Evolutionary conservation across 306 rosid genomes (phyloP).

Genomic region (Elaeagnus macrophylla): DNA sequence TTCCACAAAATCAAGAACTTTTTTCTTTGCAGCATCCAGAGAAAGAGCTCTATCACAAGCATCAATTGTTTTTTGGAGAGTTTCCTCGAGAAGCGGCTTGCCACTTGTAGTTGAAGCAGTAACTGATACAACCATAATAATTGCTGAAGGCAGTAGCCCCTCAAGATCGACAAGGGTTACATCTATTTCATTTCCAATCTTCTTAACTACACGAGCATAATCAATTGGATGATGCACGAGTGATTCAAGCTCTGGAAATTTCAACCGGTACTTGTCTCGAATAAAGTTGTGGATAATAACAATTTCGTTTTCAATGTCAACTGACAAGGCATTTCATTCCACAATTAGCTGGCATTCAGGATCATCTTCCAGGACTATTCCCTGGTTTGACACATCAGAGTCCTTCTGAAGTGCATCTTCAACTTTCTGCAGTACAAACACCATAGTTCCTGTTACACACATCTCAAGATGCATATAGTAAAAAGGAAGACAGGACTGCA

Average conservation of each 20-base stretch:
- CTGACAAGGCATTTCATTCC: conserved; percentile 82
- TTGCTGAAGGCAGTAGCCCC: conserved; percentile 90
- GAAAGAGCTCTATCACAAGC: conserved; percentile 95
- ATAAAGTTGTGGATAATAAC: conserved; percentile 81
- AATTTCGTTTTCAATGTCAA: conserved; percentile 94
- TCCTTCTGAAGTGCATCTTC: conserved; percentile 67
- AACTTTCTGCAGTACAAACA: conserved; percentile 64
- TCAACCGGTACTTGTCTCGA: conserved; percentile 85
- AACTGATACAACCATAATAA: conserved; percentile 93
- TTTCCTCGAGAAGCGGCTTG: conserved; percentile 89
- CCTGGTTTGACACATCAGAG: conserved; percentile 48
- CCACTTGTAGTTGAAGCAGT: conserved; percentile 98
- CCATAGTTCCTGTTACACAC: conserved; percentile 14
- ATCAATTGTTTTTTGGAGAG: conserved; percentile 63
- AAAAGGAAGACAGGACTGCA: background rate
- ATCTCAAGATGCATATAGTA: conserved; percentile 15
- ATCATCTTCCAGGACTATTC: conserved; percentile 74
- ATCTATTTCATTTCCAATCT: conserved; percentile 93
- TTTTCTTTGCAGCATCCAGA: conserved; percentile 78
- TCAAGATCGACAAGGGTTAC: conserved; percentile 88
- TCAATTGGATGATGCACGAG: conserved; percentile 91
- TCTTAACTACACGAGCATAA: conserved; percentile 93
- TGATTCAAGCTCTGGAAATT: conserved; percentile 94
- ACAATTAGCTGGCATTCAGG: conserved; percentile 92
- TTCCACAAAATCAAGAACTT: conserved; percentile 90